phyloP scores from a whole-genome alignment of 1,284 basidiomycete species.

The Malassezia psittaci region DNA sequence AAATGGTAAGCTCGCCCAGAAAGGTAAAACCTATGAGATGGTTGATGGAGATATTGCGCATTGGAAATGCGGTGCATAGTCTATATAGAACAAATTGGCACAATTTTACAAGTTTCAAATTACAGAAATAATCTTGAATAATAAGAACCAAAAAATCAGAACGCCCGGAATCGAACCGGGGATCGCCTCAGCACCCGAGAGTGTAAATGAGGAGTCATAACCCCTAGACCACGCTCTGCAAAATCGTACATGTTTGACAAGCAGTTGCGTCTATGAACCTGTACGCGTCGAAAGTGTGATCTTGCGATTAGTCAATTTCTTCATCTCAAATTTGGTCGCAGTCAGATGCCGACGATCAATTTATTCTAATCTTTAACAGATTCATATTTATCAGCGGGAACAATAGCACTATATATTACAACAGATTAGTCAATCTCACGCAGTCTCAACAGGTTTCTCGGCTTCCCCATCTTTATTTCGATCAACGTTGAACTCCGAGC shows the following conservation, averaged over 20 bases:
- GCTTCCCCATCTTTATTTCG: not conserved
- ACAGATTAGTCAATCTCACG: not conserved
- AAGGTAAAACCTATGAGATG: conserved; percentile 85
- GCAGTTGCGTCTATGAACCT: not conserved
- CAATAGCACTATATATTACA: no score
- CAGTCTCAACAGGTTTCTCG: not conserved
- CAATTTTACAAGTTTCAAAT: not conserved
- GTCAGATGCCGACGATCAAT: not conserved
- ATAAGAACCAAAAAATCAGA: conserved; percentile 21
- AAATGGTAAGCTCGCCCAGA: conserved; percentile 86
- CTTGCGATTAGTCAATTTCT: no score
- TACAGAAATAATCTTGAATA: not conserved
- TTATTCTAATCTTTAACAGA: not conserved
- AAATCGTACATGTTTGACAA: not conserved
- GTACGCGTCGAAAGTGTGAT: no score
- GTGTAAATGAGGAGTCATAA: conserved; percentile 22
- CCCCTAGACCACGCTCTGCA: conserved; percentile 21
- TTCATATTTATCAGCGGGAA: no score
- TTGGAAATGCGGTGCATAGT: conserved; percentile 26
- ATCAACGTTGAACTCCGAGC: not conserved
- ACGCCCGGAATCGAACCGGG: conserved; percentile 22
- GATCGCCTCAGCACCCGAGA: conserved; percentile 16
- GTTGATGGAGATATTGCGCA: conserved; percentile 44
- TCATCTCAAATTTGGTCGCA: not conserved
- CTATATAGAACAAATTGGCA: not conserved